These are phyloP conservation scores for Coniella lustricola DNA, from an alignment of 2,329 filamentous ascomycete species.

Conservation along the genomic window DNA sequence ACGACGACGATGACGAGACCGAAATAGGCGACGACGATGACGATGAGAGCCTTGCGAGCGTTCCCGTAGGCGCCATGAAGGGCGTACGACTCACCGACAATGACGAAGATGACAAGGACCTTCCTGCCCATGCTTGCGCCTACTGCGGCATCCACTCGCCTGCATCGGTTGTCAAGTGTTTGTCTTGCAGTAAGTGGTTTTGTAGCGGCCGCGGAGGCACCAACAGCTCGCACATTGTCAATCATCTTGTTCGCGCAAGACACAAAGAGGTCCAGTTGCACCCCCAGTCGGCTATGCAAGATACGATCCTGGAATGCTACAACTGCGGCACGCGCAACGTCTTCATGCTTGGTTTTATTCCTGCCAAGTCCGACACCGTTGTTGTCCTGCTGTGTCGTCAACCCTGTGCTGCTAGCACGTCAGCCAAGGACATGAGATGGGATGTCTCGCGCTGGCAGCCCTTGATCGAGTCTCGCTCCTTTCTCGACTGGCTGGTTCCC, in stretches of 20 bases:
- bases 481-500: slow-evolving; percentile 86
- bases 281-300: slow-evolving; percentile 83
- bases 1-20: slow-evolving; percentile 84
- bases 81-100: slow-evolving; percentile 48
- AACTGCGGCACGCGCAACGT: slow-evolving; percentile 99
- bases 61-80: slow-evolving; percentile 68
- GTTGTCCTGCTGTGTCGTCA: slow-evolving; percentile 95
- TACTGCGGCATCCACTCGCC: slow-evolving; percentile 98
- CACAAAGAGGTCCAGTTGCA: slow-evolving; percentile 99
- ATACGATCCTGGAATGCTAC: slow-evolving; percentile 96
- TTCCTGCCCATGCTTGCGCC: slow-evolving; percentile 93
- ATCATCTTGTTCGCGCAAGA: slow-evolving; percentile 91
- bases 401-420: slow-evolving; percentile 88
- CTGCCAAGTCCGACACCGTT: slow-evolving; percentile 95
- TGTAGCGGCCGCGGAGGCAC: slow-evolving; percentile 96
- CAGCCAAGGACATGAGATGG: slow-evolving; percentile 99
- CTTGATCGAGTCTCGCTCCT: slow-evolving; percentile 92
- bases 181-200: slow-evolving; percentile 97
- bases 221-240: slow-evolving; percentile 95
- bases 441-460: slow-evolving; percentile 97
- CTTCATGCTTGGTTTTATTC: slow-evolving; percentile 94
- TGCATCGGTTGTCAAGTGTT: slow-evolving; percentile 90
- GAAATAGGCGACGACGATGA: slow-evolving; percentile 73
- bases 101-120: slow-evolving; percentile 77
- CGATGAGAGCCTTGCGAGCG: slow-evolving; percentile 67